Base-by-base conservation (phyloP, 805 yeast species). In the Barnettozyma sp. region DNA sequence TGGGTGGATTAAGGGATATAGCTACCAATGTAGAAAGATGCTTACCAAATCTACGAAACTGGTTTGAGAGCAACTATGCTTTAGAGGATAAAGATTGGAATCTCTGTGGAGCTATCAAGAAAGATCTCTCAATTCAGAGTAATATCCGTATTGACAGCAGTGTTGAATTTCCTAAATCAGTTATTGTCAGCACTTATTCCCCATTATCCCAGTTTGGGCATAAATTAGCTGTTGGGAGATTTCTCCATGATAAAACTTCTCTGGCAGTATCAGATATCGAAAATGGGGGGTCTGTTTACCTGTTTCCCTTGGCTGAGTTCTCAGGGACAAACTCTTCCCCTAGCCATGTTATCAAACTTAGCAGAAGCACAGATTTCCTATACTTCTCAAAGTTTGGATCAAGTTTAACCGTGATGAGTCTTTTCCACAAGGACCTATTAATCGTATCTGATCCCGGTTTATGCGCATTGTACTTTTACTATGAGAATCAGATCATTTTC, bases 1-100 rank as follows among this genome's bases (percentile, higher is more conserved):
- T 66, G 29, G 82, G 82, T 2, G 82, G 82, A 0, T 34, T 73
- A 8, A 59, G 62, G 21, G 79, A 75, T 30, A 64, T 73, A 36
- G 51, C 62, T 2, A 42, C 50, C 24, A 59, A 75, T 2, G 55
- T 64, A 1, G 43, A 52, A 11, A 48, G 42, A 14, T 76, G 82
- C 41, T 16, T 65, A 5, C 43, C 53, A 1, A 52, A 52, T 3
- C 46, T 74, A 15, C 41, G 61, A 7, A 13, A 30, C 0, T 74
- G 78, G 78, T 63, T 74, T 39, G 49, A 42, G 1, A 38, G 50
- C 5, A 58, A 56, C 1, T 26, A 39, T 1, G n/a, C n/a, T n/a
- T n/a, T n/a, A n/a, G 19, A 36, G 2, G 16, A 17, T 2, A 49
- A 59, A 36, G 60, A 68, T 3, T 61, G 66, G 65, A 13, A 30